Base-by-base conservation (phyloP, 352 stramenopile species). In the Blastocystis sp. region DNA sequence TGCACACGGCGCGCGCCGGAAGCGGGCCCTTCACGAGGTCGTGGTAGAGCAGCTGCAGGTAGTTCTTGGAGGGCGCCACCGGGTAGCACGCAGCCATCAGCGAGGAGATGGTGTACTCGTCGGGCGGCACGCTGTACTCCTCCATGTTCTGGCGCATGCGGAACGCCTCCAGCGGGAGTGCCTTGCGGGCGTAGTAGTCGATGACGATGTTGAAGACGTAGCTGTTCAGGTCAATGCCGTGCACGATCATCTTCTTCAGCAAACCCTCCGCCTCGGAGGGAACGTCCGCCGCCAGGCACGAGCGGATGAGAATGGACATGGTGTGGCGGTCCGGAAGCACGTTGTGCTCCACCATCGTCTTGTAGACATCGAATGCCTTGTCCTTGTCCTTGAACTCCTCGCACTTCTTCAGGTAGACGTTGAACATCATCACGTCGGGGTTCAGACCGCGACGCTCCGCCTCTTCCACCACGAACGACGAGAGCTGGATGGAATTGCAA, bases 161-260 rank as follows among this genome's bases (percentile, higher is more conserved):
- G 57, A 88, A 88, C 4, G 78, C 78, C 42, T 88, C 78, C 34
- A 76, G 57, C 4, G 78, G 78, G 9, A 88, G 66, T 42, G 63
- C 78, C 48, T 88, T 88, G 54, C 78, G 78, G 21, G 64, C 78
- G 60, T 88, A 88, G 60, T 88, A 88, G 42, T 88, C 78, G 57
- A 88, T 88, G n/a, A 88, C 63, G 19, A 88, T 62, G 52, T 88
- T 88, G 48, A 88, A 88, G 48, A 88, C 66, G 60, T 88, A 88
- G 52, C 64, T 78, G 48, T 88, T 78, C n/a, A 88, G 45, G 34
- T 88, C 78, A 34, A 88, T 88, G 17, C 78, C 78, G 60, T 76
- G 64, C 10, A 59, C 34, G 11, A 88, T n/a, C 66, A 88, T 79
- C 45, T 65, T 57, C 78, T 88, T 76, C 21, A 88, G 52, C 19